Evolutionary conservation across 2,329 filamentous ascomycete genomes (phyloP).

Genomic region (Ophiostoma pallidulum): DNA sequence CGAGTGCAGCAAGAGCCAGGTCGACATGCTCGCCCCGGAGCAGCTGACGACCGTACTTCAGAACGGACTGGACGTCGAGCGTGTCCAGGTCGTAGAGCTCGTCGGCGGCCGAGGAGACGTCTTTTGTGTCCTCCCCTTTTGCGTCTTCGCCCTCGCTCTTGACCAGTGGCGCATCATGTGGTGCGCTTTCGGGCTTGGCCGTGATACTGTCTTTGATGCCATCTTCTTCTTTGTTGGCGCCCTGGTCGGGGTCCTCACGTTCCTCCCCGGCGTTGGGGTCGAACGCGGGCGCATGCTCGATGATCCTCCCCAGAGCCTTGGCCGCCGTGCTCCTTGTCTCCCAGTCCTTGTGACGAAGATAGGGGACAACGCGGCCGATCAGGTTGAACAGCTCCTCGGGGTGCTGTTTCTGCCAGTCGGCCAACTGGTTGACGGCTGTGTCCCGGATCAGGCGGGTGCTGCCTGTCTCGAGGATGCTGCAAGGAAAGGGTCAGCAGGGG

Average conservation of each 20-base stretch:
- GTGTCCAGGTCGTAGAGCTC: constrained; percentile 62
- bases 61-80: constrained; percentile 68
- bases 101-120: constrained; percentile 37
- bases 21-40: constrained; percentile 81
- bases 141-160: constrained; percentile 33
- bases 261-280: constrained; percentile 75
- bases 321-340: constrained; percentile 89
- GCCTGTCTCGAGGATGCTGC: constrained; percentile 87
- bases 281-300: constrained; percentile 77
- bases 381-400: constrained; percentile 97
- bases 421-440: constrained; percentile 91
- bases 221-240: constrained; percentile 36
- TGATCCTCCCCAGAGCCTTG: constrained; percentile 88
- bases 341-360: constrained; percentile 91
- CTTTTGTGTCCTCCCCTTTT: constrained; percentile 55
- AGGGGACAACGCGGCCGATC: constrained; percentile 86
- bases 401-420: constrained; percentile 96
- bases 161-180: constrained; percentile 53
- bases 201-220: constrained; percentile 25
- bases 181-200: not conserved
- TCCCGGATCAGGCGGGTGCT: constrained; percentile 94
- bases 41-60: constrained; percentile 75
- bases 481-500: not conserved
- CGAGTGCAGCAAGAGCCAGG: constrained; percentile 70
- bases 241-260: constrained; percentile 30